Evolutionary conservation across 1,284 basidiomycete species (phyloP).

Genomic region (Irpex lacteus): DNA sequence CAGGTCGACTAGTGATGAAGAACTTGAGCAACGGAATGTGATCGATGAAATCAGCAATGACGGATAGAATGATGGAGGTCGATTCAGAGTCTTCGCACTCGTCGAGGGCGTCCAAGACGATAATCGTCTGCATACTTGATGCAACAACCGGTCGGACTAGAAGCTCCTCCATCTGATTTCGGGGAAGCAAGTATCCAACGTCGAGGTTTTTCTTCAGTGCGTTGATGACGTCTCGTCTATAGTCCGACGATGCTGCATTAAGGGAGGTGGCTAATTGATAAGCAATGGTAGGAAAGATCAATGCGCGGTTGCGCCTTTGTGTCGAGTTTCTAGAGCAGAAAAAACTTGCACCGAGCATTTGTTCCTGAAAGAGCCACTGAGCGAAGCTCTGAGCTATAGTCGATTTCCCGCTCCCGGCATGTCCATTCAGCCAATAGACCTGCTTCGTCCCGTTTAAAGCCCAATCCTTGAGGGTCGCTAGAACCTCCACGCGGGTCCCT

Average conservation of each 20-base stretch:
- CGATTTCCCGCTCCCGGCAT: neutral
- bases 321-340: neutral
- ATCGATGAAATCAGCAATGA: constrained; percentile 3
- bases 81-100: constrained; percentile 23
- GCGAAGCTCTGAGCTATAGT: neutral
- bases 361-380: neutral
- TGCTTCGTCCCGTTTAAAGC: neutral
- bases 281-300: neutral
- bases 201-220: neutral
- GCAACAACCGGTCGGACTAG: too few species aligned
- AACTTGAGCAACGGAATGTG: constrained; percentile 14
- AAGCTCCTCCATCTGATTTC: neutral
- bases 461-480: neutral
- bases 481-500: neutral
- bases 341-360: neutral
- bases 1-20: constrained; percentile 26
- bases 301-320: neutral
- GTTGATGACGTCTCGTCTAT: neutral
- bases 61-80: constrained; percentile 16
- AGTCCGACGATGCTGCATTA: neutral
- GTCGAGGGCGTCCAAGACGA: constrained; percentile 10
- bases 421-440: neutral
- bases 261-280: neutral
- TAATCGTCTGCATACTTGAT: neutral
- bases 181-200: neutral